These are phyloP conservation scores for Cutaneotrichosporon sp. DNA, from an alignment of 1,284 basidiomycete species.

Conservation along the genomic window DNA sequence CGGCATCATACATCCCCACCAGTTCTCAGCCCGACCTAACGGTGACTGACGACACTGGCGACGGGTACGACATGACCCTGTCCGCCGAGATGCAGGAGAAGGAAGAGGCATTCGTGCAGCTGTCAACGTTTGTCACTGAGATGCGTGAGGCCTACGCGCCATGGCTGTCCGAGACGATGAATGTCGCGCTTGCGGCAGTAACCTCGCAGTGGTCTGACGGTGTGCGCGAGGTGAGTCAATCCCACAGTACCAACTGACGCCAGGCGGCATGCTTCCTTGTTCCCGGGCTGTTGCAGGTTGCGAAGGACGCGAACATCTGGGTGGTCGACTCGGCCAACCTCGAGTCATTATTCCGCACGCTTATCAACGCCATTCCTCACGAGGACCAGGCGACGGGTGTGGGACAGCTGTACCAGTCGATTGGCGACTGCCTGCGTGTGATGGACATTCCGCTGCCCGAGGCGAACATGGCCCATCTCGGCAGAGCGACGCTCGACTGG, in stretches of 20 bases:
- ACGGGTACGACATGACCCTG: constrained; percentile 42
- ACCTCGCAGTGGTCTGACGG: constrained; percentile 74
- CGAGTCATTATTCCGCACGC: constrained; percentile 60
- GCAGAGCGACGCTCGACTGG: constrained; percentile 14
- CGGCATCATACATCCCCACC: constrained; percentile 57
- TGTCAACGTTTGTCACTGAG: constrained; percentile 70
- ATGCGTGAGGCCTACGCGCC: constrained; percentile 65
- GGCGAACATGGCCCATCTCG: constrained; percentile 13
- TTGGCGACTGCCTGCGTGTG: constrained; percentile 62
- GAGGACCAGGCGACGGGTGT: constrained; percentile 70
- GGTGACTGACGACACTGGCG: constrained; percentile 27
- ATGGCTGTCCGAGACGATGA: constrained; percentile 63
- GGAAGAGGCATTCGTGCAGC: constrained; percentile 72
- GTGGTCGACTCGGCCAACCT: constrained; percentile 67
- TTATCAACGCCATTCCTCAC: constrained; percentile 60
- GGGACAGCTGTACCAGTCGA: constrained; percentile 55
- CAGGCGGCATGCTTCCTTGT: constrained; percentile 50
- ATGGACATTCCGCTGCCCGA: constrained; percentile 48
- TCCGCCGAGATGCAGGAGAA: constrained; percentile 79
- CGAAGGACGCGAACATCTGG: constrained; percentile 57
- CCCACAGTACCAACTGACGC: neutral
- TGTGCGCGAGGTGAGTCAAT: constrained; percentile 58
- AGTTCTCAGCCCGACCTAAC: neutral
- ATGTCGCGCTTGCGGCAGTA: constrained; percentile 64
- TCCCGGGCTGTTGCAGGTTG: constrained; percentile 64